phyloP scores from a whole-genome alignment of 495 filamentous ascomycete species.

The Aspergillus nanangensis region DNA sequence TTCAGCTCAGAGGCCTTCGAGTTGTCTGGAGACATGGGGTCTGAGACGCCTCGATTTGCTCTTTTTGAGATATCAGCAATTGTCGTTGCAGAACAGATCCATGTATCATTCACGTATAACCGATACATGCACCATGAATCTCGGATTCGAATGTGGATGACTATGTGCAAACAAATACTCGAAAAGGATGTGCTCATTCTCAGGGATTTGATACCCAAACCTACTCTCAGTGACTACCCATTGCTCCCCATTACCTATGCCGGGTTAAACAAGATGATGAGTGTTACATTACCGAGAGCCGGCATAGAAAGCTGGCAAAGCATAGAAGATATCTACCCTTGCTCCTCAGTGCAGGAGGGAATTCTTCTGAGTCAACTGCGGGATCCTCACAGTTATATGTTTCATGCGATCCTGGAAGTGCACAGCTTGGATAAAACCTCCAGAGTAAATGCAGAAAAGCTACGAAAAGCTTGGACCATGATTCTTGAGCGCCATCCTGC shows the following conservation, averaged over 20 bases:
- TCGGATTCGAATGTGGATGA: slow-evolving; percentile 56
- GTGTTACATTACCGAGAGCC: slow-evolving; percentile 43
- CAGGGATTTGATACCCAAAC: slow-evolving; percentile 42
- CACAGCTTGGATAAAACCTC: slow-evolving; percentile 12
- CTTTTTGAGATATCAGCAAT: slow-evolving; percentile 60
- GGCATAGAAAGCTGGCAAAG: slow-evolving; percentile 39
- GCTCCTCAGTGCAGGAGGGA: slow-evolving; percentile 62
- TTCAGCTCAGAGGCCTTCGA: slow-evolving; percentile 39
- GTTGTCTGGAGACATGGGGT: slow-evolving; percentile 40
- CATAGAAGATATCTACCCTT: slow-evolving; percentile 60
- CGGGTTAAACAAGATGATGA: slow-evolving; percentile 32
- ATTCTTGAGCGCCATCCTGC: slow-evolving; percentile 51
- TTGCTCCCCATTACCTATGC: slow-evolving; percentile 41
- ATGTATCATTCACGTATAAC: slow-evolving; percentile 60
- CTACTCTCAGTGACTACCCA: slow-evolving; percentile 60
- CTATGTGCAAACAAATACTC: slow-evolving; percentile 54
- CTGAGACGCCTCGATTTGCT: slow-evolving; percentile 48
- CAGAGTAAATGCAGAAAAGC: slow-evolving; percentile 31
- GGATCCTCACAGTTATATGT: slow-evolving; percentile 42
- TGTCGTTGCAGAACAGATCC: slow-evolving; percentile 54
- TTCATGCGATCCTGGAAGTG: slow-evolving; percentile 44
- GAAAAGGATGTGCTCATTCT: slow-evolving; percentile 49
- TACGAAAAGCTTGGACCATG: slow-evolving; percentile 48
- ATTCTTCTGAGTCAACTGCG: slow-evolving; percentile 61
- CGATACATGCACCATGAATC: slow-evolving; percentile 51